Base-by-base conservation (phyloP, 306 rosid species). In the Lablab purpureus region DNA sequence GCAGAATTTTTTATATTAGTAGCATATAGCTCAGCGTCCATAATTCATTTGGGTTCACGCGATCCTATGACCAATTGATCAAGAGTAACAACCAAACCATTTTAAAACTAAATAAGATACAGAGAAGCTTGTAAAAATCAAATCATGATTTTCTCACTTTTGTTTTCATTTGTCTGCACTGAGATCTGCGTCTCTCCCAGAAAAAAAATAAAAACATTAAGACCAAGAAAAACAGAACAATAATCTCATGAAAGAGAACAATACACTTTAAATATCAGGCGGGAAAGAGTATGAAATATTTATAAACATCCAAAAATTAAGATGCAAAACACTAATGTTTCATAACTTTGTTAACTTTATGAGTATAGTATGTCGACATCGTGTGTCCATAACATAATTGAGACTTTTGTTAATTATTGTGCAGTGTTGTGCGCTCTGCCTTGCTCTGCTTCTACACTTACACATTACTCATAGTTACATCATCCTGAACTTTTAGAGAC, bases 301-400 rank as follows among this genome's bases (percentile, higher is more conserved):
- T 19, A 59, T 25, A 10, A 43, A 13, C 41, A 25, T 49, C 1
- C 10, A 14, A 55, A 27, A 68, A 40, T 6, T 1, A 54, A 56
- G 8, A 58, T 45, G 1, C 12, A 67, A 43, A 59, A 6, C 69
- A 41, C 5, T 15, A 43, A 59, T 30, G 55, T 59, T 47, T 63
- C 34, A 62, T 21, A 34, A 19, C 4, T 46, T 65, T 34, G 19
- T 19, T 70, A 45, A 46, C 28, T 77, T 51, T 37, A 65, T 80
- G 75, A 54, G 80, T 65, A 49, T 43, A 74, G 15, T 30, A 74
- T 81, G 84, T 74, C 75, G 84, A 81, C 84, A 81, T 81, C n/a
- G n/a, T 40, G 30, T 52, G 37, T 50, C 32, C 11, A 37, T 37
- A 37, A 0, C 7, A 62, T n/a, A 51, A 10, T 23, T 40, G 65